Evolutionary conservation across 1,139 yeast genomes (phyloP), one percentile per base, ranked within the genome.

Genomic region (Blastobotrys serpentis): DNA sequence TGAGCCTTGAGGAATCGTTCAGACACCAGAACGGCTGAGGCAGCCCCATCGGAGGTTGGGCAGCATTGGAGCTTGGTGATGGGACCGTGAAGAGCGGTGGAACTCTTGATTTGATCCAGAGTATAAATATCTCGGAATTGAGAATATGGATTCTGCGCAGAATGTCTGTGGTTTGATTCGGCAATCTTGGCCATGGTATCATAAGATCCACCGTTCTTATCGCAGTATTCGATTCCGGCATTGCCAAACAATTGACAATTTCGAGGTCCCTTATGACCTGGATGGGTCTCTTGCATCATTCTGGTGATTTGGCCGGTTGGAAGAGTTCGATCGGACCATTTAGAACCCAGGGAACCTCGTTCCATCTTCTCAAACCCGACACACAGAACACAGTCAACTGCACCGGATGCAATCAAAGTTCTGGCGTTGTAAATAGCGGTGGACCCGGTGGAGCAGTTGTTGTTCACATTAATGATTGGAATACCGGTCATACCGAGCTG

Each of bases 11-110:
- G 74, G 71, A 84, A 85, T 56, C 73, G 74, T 66, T 81, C 92
- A 50, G 89, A 82, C 49, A 86, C 88, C 58, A 87, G 72, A 44
- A 87, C 73, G 40, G 85, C 77, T 36, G 95, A 95, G 52, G 95
- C 94, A 67, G 85, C 94, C 68, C 96, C 96, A 65, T 87, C 95
- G 61, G 64, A 60, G 6, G 66, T 63, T 13, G 66, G 66, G 46
- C 66, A 63, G 48, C 65, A 62, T 48, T 62, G 63, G n/a, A 63
- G 56, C 48, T 59, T 61, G 29, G 66, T 59, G 25, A 60, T 53
- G 6, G 57, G 53, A 23, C 60, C 59, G 47, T 59, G 61, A 18
- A 62, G 56, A 33, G 36, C 34, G 11, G 65, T 62, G n/a, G 66
- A 56, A 26, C 49, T 43, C 44, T 59, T 58, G 50, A 63, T 57